Evolutionary conservation across 2,329 filamentous ascomycete species (phyloP), one percentile per base, ranked within the genome.

Genomic region (Penicillium capsulatum): DNA sequence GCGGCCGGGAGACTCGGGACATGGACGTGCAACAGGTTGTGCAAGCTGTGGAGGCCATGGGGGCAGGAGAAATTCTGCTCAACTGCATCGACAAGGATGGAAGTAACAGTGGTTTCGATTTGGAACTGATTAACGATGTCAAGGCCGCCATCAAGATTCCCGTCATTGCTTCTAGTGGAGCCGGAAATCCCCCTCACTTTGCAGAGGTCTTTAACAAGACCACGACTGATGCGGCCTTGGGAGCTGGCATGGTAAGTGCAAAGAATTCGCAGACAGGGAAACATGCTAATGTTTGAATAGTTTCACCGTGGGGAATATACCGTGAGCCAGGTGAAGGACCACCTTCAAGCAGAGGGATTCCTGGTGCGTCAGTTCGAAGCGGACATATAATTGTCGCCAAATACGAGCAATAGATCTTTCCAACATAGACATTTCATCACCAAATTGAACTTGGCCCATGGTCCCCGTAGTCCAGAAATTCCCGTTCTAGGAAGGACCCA

Each of bases 71-170:
- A 73, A 86, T 98, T 42, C 71, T 98, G 36, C 79, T 98, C 40
- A 98, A 98, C 69, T 96, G 90, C 72, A 98, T 98, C 58, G 92
- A 98, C 72, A 87, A 85, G 61, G 92, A 98, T 64, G 92, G 92
- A 38, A 92, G 86, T 40, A 96, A 94, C 69, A 85, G 80, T 54
- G 92, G 92, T 1, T 98, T 96, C 61, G 92, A 98, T 65, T 74
- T 95, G 7, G 92, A 97, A 71, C 75, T 98, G 39, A 87, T 98
- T 56, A 71, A 77, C 35, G 85, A 90, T 61, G 91, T 97, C 44
- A 98, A 98, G 70, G 71, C 62, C n/a, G 80, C 86, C 13, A 78
- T 95, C 48, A 84, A 76, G 60, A 96, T 98, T 50, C 92, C 92
- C 5, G 92, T 98, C 34, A 94, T 98, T 67, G 90, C 92, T 10